phyloP scores from a whole-genome alignment of 441 rosid species.

The Jatropha multifida region DNA sequence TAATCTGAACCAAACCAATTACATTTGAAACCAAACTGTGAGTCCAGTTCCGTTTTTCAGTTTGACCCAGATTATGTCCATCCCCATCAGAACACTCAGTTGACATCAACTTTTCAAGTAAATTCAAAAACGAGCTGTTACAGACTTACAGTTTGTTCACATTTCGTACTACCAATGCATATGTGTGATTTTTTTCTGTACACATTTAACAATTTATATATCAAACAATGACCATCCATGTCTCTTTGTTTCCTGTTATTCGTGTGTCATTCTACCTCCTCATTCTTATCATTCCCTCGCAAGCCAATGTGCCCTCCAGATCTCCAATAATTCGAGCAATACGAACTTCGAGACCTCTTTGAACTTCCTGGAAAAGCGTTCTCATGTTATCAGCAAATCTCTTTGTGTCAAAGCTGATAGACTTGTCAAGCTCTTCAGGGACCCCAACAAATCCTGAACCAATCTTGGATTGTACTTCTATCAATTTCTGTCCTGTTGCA shows the following conservation, averaged over 20 bases:
- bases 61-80: too few relatives aligned
- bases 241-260: background rate
- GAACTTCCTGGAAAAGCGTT: constrained; percentile 72
- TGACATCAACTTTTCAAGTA: too few relatives aligned
- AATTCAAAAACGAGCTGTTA: too few relatives aligned
- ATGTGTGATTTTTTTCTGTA: too few relatives aligned
- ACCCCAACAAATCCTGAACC: constrained; percentile 47
- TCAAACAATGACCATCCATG: background rate
- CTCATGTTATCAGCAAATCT: constrained; percentile 61
- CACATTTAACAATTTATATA: too few relatives aligned
- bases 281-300: constrained; percentile 69
- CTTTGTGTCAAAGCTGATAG: constrained; percentile 55
- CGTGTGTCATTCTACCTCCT: constrained; percentile 32
- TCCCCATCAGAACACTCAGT: too few relatives aligned
- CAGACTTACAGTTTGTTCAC: too few relatives aligned
- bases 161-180: too few relatives aligned
- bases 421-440: constrained; percentile 44
- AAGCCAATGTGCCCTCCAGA: constrained; percentile 80
- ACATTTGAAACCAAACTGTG: too few relatives aligned
- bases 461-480: constrained; percentile 74
- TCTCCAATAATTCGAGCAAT: constrained; percentile 84
- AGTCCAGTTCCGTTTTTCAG: too few relatives aligned
- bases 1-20: too few relatives aligned
- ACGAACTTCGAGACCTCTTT: constrained; percentile 84
- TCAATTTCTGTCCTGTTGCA: constrained; percentile 78